Evolutionary conservation across 176 grass and related monocot species (phyloP).

Genomic region (Melocanna baccifera): DNA sequence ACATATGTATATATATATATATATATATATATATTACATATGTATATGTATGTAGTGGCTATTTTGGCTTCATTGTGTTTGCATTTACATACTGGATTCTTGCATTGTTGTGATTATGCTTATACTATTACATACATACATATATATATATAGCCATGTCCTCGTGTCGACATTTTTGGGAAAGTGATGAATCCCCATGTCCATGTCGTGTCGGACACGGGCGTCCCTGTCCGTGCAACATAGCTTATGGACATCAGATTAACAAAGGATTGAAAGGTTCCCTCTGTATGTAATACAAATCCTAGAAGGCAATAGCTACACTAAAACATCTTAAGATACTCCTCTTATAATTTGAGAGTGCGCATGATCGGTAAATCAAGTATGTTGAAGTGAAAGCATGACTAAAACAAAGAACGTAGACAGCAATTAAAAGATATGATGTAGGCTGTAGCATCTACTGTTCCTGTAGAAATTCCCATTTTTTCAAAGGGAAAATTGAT

Average conservation of each 20-base stretch:
- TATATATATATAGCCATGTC: too few species aligned
- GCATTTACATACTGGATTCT: too few species aligned
- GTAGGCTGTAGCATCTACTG: not conserved
- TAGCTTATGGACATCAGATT: not conserved
- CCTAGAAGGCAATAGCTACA: not conserved
- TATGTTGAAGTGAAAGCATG: not conserved
- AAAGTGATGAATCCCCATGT: too few species aligned
- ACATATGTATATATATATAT: too few species aligned
- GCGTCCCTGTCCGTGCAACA: too few species aligned
- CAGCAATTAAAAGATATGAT: not conserved
- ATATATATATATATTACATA: too few species aligned
- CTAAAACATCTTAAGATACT: not conserved
- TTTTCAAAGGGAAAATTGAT: not conserved
- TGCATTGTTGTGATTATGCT: too few species aligned
- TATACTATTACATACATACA: too few species aligned
- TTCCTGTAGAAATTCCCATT: not conserved
- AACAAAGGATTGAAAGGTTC: not conserved
- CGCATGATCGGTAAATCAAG: not conserved
- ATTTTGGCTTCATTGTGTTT: too few species aligned
- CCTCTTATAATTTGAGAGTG: not conserved
- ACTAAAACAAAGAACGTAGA: not conserved
- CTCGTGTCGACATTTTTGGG: too few species aligned
- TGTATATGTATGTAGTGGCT: too few species aligned
- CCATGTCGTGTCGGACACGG: too few species aligned
- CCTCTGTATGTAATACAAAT: not conserved